Evolutionary conservation across 129 eudicot genomes (phyloP), one percentile per base, ranked within the genome.

Genomic region (Pittosporum tobira): DNA sequence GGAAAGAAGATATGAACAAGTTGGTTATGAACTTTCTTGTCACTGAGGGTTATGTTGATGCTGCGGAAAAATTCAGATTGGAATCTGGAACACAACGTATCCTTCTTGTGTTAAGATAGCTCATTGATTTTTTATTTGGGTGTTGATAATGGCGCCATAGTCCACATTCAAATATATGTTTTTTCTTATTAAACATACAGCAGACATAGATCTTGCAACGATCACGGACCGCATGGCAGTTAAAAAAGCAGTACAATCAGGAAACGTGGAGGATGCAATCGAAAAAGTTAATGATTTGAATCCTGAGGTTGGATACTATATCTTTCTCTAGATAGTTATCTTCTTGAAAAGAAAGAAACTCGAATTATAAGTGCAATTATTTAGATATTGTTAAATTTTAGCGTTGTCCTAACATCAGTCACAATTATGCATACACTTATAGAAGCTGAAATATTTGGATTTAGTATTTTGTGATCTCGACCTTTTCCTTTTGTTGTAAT

Each of bases 41-140:
- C 57, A 91, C 99, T 0, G 99, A 91, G 71, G 96, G 96, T 24
- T 87, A 78, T 77, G 99, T 83, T 61, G 99, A 91, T 45, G 99
- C 84, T n/a, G 99, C 99, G 18, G 99, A 91, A 71, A 86, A 86
- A 61, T 91, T 91, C 68, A 81, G 82, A 52, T 51, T 54, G 65
- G 99, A 91, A 68, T 77, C 99, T 46, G 96, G 96, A 72, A 91
- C 99, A 13, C 90, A 86, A 47, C 99, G 99, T 87, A 91, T 91
- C 94, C 87, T 64, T 75, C 64, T 37, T 26, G 22, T 34, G 44
- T 28, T 15, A 30, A 11, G 20, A 65, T 37, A 43, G 26, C 22
- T 24, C n/a, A 20, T 2, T 49, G 28, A 44, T 46, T 18, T 18
- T 37, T 60, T 16, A 11, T 42, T 12, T 55, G 30, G 26, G 25